Evolutionary conservation across 129 eudicot species (phyloP), one percentile per base, ranked within the genome.

Genomic region (Smallanthus sonchifolius): DNA sequence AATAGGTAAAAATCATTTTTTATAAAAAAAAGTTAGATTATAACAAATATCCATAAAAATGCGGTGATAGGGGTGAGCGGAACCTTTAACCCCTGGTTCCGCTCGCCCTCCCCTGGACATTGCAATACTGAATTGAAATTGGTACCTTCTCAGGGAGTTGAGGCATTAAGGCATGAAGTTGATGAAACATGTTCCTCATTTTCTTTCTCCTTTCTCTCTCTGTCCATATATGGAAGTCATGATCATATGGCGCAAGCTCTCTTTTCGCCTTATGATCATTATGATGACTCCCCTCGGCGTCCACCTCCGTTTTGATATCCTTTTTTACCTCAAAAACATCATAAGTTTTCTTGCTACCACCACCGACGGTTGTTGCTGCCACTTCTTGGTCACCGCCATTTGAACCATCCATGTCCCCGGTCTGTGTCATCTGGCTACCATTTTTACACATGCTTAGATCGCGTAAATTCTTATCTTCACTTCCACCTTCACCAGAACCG

Each of bases 171-270:
- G 85, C 83, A 76, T 90, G 98, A 38, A 93, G 98, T 70, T 65
- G 88, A 28, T 83, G 65, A 36, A 93, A 93, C 98, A 93, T 90
- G 76, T 78, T 76, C 67, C 89, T 88, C 97, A 94, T 94, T 85
- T 86, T 94, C 88, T 94, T 94, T 82, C 97, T 86, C 73, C 98
- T 88, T 68, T 94, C 98, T 45, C 98, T 88, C 75, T 90, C 98
- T 0, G 96, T 90, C 88, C 82, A 86, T 72, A 86, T 90, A 74
- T 94, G 98, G 67, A 86, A 35, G 59, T 88, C 92, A 51, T 90
- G 96, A 35, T 89, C 98, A n/a, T 44, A 60, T 7, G 85, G 36
- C 32, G 57, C 77, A 8, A 65, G 59, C 28, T 51, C 76, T 10
- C 82, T 75, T 36, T 72, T 67, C 57, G 49, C 77, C 64, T 80